These are phyloP conservation scores for Globisporangium cylindrosporum DNA, from an alignment of 352 stramenopile species.

Conservation along the genomic window DNA sequence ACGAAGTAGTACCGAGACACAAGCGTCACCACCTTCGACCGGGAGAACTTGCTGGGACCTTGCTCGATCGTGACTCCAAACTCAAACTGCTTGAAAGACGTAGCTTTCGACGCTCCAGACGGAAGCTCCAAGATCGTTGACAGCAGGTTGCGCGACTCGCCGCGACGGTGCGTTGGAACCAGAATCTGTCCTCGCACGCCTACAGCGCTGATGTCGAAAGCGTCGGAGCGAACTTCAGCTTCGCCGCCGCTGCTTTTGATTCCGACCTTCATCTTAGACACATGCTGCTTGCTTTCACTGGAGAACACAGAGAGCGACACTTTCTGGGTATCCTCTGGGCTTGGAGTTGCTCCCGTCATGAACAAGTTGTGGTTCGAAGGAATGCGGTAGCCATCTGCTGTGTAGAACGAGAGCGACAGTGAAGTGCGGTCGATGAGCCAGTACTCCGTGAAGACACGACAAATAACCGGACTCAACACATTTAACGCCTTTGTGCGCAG, in stretches of 20 bases:
- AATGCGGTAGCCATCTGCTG: constrained; percentile 55
- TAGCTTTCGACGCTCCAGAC: constrained; percentile 18
- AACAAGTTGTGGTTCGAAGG: constrained; percentile 38
- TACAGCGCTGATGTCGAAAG: constrained; percentile 78
- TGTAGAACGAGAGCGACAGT: constrained; percentile 69
- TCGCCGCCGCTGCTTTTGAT: constrained; percentile 36
- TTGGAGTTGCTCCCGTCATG: constrained; percentile 21
- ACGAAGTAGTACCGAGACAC: constrained; percentile 81
- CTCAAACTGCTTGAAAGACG: constrained; percentile 71
- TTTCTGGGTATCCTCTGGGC: constrained; percentile 2
- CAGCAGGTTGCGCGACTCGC: constrained; percentile 39
- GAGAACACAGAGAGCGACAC: constrained; percentile 77
- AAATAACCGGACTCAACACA: constrained; percentile 55
- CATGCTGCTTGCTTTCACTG: constrained; percentile 53
- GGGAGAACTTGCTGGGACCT: constrained; percentile 68
- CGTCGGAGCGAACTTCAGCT: constrained; percentile 64
- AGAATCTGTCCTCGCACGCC: constrained; percentile 73
- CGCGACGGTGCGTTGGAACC: constrained; percentile 44
- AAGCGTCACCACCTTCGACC: constrained; percentile 76
- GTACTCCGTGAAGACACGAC: constrained; percentile 77
- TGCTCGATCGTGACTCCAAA: constrained; percentile 87
- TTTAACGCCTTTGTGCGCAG: constrained; percentile 39
- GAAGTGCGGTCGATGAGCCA: constrained; percentile 83
- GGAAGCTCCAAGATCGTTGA: constrained; percentile 46
- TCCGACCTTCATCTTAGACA: constrained; percentile 78